Conservation (phyloP, 169 alveolate genomes). For the Cyclospora cayetanensis region DNA sequence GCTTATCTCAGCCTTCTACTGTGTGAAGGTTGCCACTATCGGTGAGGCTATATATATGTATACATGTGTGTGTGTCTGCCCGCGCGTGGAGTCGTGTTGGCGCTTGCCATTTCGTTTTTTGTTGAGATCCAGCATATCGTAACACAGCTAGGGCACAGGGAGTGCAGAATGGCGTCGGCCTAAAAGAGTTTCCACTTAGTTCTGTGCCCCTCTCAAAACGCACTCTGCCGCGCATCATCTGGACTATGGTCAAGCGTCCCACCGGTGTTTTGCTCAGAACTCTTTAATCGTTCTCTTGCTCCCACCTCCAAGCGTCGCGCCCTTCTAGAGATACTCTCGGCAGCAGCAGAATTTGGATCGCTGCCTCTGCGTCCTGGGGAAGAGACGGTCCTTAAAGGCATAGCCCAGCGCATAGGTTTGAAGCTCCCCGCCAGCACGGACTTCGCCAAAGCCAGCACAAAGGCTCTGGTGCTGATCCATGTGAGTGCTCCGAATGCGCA, state of each 20-base stretch:
- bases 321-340: slow-evolving; percentile 84
- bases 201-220: no score
- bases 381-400: slow-evolving; percentile 80
- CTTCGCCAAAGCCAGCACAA: slow-evolving; percentile 69
- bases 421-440: slow-evolving; percentile 57
- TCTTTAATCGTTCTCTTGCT: slow-evolving; percentile 81
- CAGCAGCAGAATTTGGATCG: slow-evolving; percentile 87
- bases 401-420: slow-evolving; percentile 76
- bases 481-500: slow-evolving; percentile 36
- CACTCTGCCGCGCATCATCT: no score
- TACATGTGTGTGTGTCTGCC: no score
- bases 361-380: slow-evolving; percentile 90
- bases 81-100: no score
- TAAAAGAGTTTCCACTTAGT: no score
- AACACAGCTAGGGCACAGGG: no score
- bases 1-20: slow-evolving; percentile 82
- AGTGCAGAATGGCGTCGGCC: no score
- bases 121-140: no score
- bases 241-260: no score
- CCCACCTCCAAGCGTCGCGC: slow-evolving; percentile 81
- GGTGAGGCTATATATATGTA: slow-evolving; percentile 29
- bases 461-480: slow-evolving; percentile 76
- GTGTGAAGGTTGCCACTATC: slow-evolving; percentile 76
- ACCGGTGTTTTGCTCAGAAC: no score
- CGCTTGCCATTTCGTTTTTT: no score